These are phyloP conservation scores for Fraxinus quadrangulata DNA, from an alignment of 257 asterid genomes.

Conservation along the genomic window DNA sequence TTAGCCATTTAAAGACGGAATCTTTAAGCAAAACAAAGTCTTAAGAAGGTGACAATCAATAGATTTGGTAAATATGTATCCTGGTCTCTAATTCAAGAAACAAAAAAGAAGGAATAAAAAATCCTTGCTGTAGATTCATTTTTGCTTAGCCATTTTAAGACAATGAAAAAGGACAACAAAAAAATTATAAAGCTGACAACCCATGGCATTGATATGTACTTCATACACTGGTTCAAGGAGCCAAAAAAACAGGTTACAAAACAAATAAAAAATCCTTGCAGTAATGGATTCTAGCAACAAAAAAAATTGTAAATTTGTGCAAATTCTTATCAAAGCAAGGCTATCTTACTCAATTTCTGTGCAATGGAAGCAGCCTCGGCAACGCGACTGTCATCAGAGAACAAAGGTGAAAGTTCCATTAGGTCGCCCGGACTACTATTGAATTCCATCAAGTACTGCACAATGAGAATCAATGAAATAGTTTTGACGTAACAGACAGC, in stretches of 20 bases:
- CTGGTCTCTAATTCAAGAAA: neutral
- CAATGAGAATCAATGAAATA: constrained; percentile 28
- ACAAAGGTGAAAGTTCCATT: constrained; percentile 97
- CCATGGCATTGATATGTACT: neutral
- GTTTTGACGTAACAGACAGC: neutral
- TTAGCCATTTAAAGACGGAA: neutral
- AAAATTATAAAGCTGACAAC: neutral
- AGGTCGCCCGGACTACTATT: constrained; percentile 98
- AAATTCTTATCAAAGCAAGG: constrained; percentile 15
- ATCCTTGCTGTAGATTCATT: neutral
- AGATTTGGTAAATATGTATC: neutral
- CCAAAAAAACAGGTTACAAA: neutral
- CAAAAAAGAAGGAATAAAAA: neutral
- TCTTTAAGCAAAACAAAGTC: neutral
- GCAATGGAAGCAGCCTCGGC: constrained; percentile 99
- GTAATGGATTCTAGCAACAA: neutral
- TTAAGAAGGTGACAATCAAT: neutral
- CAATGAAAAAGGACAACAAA: neutral
- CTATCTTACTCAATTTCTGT: constrained; percentile 90
- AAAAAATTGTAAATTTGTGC: neutral
- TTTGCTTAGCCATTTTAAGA: neutral
- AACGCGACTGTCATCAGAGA: constrained; percentile 99
- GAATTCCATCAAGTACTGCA: constrained; percentile 98
- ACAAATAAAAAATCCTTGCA: neutral
- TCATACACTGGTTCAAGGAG: neutral